A percentile compares a stretch with the other conserved stretches of the same genome.
These are phyloP conservation scores for peach (Prunus persica) DNA, from an alignment of 306 rosid species.

Conservation along the genomic window DNA sequence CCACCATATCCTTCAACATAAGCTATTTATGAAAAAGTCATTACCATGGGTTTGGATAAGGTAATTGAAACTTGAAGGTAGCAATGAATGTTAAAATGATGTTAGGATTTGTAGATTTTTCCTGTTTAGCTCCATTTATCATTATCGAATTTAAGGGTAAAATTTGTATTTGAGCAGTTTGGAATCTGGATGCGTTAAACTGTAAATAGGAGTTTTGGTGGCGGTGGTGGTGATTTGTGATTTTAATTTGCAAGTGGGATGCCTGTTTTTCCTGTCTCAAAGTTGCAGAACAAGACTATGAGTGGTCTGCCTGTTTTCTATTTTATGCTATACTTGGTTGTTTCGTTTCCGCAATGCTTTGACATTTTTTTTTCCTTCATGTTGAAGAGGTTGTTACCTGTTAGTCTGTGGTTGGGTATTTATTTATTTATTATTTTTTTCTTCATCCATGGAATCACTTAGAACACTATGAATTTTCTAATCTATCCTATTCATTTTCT, in stretches of 20 bases:
- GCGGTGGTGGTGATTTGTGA: neutral
- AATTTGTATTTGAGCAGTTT: neutral
- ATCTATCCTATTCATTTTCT: conserved; percentile 5
- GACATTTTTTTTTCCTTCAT: neutral
- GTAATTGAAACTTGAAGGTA: neutral
- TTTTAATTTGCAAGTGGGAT: neutral
- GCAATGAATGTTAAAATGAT: neutral
- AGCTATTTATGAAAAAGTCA: neutral
- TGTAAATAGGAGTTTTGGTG: neutral
- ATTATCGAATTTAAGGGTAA: neutral
- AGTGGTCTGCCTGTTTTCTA: conserved; percentile 1
- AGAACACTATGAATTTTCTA: conserved; percentile 4
- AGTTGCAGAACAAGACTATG: neutral
- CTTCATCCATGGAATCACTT: conserved; percentile 16
- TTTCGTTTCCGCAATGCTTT: neutral
- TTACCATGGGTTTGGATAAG: neutral
- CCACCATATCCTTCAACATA: conserved; percentile 2
- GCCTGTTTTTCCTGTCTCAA: neutral
- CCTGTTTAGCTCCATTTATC: neutral
- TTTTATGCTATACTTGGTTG: neutral
- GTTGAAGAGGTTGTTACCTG: conserved; percentile 1
- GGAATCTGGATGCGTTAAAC: neutral
- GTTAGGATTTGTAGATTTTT: neutral
- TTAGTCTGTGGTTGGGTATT: neutral
- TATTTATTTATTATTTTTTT: neutral